These are phyloP conservation scores for Gynochthodes officinalis DNA, from an alignment of 257 asterid species.

Conservation along the genomic window DNA sequence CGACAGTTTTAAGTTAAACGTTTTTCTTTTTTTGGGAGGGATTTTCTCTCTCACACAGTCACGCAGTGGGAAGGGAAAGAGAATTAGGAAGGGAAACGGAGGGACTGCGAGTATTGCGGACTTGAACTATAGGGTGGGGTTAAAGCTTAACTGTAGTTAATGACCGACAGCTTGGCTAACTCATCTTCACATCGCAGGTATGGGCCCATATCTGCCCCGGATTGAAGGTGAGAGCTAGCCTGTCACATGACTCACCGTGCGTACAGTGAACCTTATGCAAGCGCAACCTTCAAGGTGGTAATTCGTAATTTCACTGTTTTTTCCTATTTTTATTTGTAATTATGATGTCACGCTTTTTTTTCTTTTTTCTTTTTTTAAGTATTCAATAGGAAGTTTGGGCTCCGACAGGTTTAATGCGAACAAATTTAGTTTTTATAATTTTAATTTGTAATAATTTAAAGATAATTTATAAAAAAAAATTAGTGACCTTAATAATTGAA, in stretches of 20 bases:
- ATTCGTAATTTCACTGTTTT: neutral
- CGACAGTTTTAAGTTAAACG: slow-evolving; percentile 17
- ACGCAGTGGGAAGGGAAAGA: neutral
- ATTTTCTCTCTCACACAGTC: slow-evolving; percentile 8
- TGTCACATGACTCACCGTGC: slow-evolving; percentile 8
- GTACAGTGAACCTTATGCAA: neutral
- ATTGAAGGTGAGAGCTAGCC: neutral
- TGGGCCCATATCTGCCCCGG: neutral
- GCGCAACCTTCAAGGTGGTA: neutral
- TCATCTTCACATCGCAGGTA: neutral
- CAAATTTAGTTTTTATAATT: too few relatives aligned
- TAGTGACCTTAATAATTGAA: too few relatives aligned
- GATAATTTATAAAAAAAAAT: too few relatives aligned
- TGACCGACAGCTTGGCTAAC: slow-evolving; percentile 15
- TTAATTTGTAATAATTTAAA: too few relatives aligned
- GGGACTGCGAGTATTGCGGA: slow-evolving; percentile 2
- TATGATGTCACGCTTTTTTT: too few relatives aligned
- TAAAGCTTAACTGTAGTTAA: slow-evolving; percentile 21
- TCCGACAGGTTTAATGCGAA: too few relatives aligned
- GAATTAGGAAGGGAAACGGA: neutral
- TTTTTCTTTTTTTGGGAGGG: neutral
- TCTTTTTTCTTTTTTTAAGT: too few relatives aligned
- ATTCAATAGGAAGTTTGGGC: too few relatives aligned
- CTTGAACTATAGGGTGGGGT: neutral
- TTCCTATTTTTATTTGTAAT: neutral